These are phyloP conservation scores for Sindora glabra DNA, from an alignment of 306 rosid species.

Conservation along the genomic window DNA sequence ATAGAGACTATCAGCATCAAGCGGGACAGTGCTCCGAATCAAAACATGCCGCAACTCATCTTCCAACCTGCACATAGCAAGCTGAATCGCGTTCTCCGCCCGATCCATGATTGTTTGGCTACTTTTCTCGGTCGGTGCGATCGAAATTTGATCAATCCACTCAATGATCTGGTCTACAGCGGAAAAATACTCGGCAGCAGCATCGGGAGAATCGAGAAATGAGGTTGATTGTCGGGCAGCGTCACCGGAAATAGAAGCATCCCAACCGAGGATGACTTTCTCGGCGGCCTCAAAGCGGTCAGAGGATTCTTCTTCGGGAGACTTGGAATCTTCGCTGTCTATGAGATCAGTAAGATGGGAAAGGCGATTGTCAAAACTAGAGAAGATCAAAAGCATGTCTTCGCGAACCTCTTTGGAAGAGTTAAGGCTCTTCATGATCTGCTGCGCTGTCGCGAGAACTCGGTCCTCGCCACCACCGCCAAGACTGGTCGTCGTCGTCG, in stretches of 20 bases:
- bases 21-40: conserved; percentile 65
- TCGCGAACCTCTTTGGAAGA: conserved; percentile 80
- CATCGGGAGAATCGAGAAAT: conserved; percentile 42
- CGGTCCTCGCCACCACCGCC: conserved; percentile 58
- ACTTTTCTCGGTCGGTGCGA: conserved; percentile 24
- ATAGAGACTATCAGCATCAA: conserved; percentile 60
- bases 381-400: conserved; percentile 86
- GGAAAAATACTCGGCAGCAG: conserved; percentile 46
- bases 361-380: conserved; percentile 78
- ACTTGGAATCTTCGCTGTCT: too few species aligned
- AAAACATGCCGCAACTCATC: conserved; percentile 70
- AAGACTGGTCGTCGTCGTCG: conserved; percentile 53
- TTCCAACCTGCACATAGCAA: conserved; percentile 87
- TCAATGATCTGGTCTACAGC: conserved; percentile 74
- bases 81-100: conserved; percentile 83
- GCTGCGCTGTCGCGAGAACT: conserved; percentile 88
- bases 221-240: conserved; percentile 26
- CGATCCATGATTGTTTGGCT: conserved; percentile 36
- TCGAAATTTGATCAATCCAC: conserved; percentile 51
- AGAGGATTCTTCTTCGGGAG: conserved; percentile 28
- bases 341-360: conserved; percentile 61
- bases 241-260: conserved; percentile 28
- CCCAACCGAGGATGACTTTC: conserved; percentile 64
- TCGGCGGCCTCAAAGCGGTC: conserved; percentile 66
- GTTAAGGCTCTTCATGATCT: conserved; percentile 73